Evolutionary conservation across 768 basidiomycete genomes (phyloP).

Genomic region (Rhizopogon salebrosus): DNA sequence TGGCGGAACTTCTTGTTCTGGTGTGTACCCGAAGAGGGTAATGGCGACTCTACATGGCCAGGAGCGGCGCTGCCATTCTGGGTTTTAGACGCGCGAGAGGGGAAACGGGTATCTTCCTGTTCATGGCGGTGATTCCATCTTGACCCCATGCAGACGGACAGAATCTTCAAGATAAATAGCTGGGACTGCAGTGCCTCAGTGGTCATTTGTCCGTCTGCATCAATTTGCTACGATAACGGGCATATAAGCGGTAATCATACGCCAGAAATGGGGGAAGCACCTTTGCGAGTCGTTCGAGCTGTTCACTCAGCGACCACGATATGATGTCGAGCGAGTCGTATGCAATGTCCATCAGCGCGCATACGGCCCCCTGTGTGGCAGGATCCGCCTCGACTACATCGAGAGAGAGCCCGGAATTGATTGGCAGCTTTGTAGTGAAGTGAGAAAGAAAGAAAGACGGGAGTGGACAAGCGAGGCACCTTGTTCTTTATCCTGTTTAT

Average conservation of each 20-base stretch:
- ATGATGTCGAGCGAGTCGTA: slow-evolving; percentile 76
- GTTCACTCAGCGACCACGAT: slow-evolving; percentile 68
- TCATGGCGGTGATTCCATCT: slow-evolving; percentile 55
- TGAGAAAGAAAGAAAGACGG: not conserved
- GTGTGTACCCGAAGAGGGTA: slow-evolving; percentile 23
- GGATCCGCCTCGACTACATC: slow-evolving; percentile 72
- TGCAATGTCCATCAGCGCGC: slow-evolving; percentile 76
- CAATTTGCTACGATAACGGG: slow-evolving; percentile 41
- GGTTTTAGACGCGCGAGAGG: slow-evolving; percentile 38
- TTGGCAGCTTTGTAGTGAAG: slow-evolving; percentile 58
- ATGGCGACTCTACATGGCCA: slow-evolving; percentile 31
- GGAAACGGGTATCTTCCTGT: slow-evolving; percentile 33
- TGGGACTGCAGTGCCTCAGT: slow-evolving; percentile 83
- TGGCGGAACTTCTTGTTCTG: slow-evolving; percentile 28
- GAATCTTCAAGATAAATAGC: slow-evolving; percentile 77
- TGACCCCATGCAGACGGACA: slow-evolving; percentile 72
- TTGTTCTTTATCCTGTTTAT: slow-evolving; percentile 77
- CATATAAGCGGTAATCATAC: slow-evolving; percentile 9
- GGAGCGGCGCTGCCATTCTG: slow-evolving; percentile 23
- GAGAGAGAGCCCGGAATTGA: slow-evolving; percentile 72
- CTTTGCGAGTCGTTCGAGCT: slow-evolving; percentile 73
- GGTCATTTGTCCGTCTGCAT: slow-evolving; percentile 44
- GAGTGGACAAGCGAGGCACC: slow-evolving; percentile 35
- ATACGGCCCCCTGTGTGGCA: slow-evolving; percentile 70
- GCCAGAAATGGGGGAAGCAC: slow-evolving; percentile 33